phyloP scores from a whole-genome alignment of 805 yeast genomes.

The Metschnikowia corniflorae region DNA sequence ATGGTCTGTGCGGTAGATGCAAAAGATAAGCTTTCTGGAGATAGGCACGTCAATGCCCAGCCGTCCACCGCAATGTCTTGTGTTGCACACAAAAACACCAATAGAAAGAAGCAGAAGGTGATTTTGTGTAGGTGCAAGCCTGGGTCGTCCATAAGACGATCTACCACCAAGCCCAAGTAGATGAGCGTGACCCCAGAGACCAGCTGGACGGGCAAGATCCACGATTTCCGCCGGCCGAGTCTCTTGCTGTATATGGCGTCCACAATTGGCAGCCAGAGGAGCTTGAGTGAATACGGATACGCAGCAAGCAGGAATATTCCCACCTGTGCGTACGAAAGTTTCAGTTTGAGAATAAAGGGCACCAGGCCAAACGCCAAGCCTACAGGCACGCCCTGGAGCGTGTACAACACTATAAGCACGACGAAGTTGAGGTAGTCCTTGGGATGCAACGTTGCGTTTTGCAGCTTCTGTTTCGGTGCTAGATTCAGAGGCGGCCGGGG shows the following conservation, averaged over 20 bases:
- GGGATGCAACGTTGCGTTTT: constrained; percentile 3
- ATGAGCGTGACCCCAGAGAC: constrained; percentile 70
- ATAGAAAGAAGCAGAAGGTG: constrained; percentile 66
- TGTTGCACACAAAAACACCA: constrained; percentile 90
- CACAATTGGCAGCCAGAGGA: constrained; percentile 94
- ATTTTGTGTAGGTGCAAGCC: constrained; percentile 48
- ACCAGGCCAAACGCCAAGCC: constrained; percentile 94
- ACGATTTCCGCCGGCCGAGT: constrained; percentile 80
- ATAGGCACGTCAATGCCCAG: constrained; percentile 90
- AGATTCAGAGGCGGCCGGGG: neutral
- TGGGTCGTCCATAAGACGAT: constrained; percentile 48
- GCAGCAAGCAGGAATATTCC: constrained; percentile 90
- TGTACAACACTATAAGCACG: constrained; percentile 68
- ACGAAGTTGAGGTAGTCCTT: constrained; percentile 40
- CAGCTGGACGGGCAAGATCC: constrained; percentile 92
- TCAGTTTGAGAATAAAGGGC: constrained; percentile 83
- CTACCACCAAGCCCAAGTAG: constrained; percentile 56
- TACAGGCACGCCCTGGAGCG: constrained; percentile 94
- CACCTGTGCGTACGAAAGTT: constrained; percentile 80
- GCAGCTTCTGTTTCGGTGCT: neutral
- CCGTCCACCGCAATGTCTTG: constrained; percentile 99
- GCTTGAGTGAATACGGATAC: constrained; percentile 89
- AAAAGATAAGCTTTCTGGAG: constrained; percentile 73
- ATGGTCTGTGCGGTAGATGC: constrained; percentile 98
- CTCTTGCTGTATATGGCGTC: constrained; percentile 71